Evolutionary conservation across 108 stramenopile genomes (phyloP).

Genomic region (Pseudonitzschia multistriata): DNA sequence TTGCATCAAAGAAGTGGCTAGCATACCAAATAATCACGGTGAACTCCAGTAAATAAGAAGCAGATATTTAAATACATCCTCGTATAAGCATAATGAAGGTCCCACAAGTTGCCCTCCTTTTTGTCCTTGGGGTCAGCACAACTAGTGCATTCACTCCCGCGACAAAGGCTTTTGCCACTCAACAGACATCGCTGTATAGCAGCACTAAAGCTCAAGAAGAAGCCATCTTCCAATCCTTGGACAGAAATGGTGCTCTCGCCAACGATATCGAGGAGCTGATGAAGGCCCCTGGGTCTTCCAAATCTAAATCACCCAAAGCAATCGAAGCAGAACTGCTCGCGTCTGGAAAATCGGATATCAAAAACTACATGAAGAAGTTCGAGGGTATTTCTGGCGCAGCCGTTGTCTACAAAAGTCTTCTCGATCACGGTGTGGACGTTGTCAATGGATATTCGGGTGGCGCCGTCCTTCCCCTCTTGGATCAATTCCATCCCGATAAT

Average conservation of each 20-base stretch:
- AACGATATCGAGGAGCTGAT: constrained; percentile 19
- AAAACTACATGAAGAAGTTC: constrained; percentile 45
- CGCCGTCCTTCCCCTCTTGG: constrained; percentile 85
- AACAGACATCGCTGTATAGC: constrained; percentile 1
- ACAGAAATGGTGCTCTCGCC: constrained; percentile 19
- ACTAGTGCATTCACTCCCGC: constrained; percentile 36
- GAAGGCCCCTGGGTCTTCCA: background rate
- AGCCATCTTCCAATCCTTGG: constrained; percentile 14
- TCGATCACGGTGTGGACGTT: constrained; percentile 74
- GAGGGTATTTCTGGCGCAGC: constrained; percentile 77
- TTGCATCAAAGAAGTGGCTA: background rate
- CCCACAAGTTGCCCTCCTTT: constrained; percentile 31
- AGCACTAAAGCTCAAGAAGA: constrained; percentile 25
- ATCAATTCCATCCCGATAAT: constrained; percentile 82
- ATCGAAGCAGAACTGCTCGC: constrained; percentile 30
- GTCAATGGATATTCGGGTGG: constrained; percentile 93
- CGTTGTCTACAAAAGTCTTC: constrained; percentile 82
- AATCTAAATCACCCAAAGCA: constrained; percentile 13
- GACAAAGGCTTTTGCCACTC: constrained; percentile 9
- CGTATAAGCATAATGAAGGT: constrained; percentile 16
- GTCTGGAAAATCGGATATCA: constrained; percentile 25
- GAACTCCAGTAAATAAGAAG: background rate
- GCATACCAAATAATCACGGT: background rate
- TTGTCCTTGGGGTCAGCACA: constrained; percentile 20
- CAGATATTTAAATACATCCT: background rate